phyloP scores from a whole-genome alignment of 2,329 filamentous ascomycete genomes.

The Nectriaceae sp. region DNA sequence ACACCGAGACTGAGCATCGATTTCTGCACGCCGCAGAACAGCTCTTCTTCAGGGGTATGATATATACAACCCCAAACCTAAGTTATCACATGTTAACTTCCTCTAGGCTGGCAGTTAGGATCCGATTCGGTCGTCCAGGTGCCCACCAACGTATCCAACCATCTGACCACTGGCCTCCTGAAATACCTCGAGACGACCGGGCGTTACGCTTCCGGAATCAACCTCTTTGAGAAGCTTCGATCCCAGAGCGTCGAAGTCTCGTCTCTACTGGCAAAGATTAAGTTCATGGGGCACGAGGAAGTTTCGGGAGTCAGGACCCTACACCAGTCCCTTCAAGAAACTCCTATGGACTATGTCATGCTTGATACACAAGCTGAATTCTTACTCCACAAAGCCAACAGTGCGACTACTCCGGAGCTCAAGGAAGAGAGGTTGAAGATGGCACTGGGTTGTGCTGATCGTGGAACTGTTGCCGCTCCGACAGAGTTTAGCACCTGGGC shows the following conservation, averaged over 20 bases:
- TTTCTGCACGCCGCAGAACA: slow-evolving; percentile 94
- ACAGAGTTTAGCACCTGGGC: slow-evolving; percentile 99
- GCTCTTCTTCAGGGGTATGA: slow-evolving; percentile 85
- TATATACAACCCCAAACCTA: slow-evolving; percentile 1
- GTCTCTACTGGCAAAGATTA: slow-evolving; percentile 84
- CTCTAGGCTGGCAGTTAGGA: slow-evolving; percentile 84
- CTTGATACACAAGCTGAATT: slow-evolving; percentile 94
- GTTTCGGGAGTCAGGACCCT: slow-evolving; percentile 91
- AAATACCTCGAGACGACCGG: slow-evolving; percentile 96
- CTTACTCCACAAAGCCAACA: slow-evolving; percentile 77
- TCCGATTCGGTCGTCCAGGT: slow-evolving; percentile 98
- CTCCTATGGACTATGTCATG: slow-evolving; percentile 97
- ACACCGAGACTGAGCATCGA: slow-evolving; percentile 95
- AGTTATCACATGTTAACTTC: slow-evolving; percentile 17
- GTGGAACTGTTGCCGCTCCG: slow-evolving; percentile 90
- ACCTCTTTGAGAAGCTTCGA: slow-evolving; percentile 94
- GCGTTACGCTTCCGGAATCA: slow-evolving; percentile 91
- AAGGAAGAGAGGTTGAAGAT: slow-evolving; percentile 74
- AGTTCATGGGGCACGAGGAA: slow-evolving; percentile 94
- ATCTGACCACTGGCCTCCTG: slow-evolving; percentile 88
- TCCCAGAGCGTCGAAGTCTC: slow-evolving; percentile 91
- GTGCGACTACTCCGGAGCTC: slow-evolving; percentile 53
- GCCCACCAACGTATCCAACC: slow-evolving; percentile 94
- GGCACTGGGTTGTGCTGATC: slow-evolving; percentile 89
- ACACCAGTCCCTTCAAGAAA: slow-evolving; percentile 83